Percentiles rank a stretch among this genome's conserved stretches.
Conservation (phyloP, 345 rosid species). For the Sapria himalayana region DNA sequence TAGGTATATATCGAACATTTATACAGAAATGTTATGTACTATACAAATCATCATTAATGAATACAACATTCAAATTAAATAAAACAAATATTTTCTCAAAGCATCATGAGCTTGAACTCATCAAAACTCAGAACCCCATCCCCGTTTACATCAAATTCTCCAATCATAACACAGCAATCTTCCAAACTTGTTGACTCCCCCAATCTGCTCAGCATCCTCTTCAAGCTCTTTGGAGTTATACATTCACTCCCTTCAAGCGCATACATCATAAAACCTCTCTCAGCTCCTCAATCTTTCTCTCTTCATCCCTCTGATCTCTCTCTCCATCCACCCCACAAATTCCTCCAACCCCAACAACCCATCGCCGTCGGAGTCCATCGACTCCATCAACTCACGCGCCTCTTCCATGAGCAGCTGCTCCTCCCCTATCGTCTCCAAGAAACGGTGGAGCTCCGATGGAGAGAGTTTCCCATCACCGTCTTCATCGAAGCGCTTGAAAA, state of each 20-base stretch:
- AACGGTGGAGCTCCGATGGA: constrained; percentile 25
- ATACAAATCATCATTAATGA: no score
- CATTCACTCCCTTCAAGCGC: constrained; percentile 26
- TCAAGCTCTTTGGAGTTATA: constrained; percentile 38
- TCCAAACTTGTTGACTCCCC: constrained; percentile 28
- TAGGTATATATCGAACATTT: no score
- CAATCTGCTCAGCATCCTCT: constrained; percentile 29
- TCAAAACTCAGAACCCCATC: constrained; percentile 52
- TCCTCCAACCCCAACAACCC: constrained; percentile 37
- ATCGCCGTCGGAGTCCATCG: constrained; percentile 39
- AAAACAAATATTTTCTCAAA: no score
- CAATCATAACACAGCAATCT: constrained; percentile 40
- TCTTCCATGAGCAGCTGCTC: constrained; percentile 24
- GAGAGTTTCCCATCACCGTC: constrained; percentile 45
- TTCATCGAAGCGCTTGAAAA: constrained; percentile 37
- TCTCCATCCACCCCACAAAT: constrained; percentile 28
- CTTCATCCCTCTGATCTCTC: constrained; percentile 30
- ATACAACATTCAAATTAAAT: no score
- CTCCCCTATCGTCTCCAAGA: constrained; percentile 26
- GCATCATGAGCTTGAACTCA: constrained; percentile 53
- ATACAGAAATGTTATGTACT: no score
- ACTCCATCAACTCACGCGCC: constrained; percentile 26
- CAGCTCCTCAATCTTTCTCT: constrained; percentile 21
- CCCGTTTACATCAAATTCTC: constrained; percentile 39
- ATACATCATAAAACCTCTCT: constrained; percentile 44